Conservation (phyloP, 1,284 basidiomycete species). For the Cutaneotrichosporon mucoides region DNA sequence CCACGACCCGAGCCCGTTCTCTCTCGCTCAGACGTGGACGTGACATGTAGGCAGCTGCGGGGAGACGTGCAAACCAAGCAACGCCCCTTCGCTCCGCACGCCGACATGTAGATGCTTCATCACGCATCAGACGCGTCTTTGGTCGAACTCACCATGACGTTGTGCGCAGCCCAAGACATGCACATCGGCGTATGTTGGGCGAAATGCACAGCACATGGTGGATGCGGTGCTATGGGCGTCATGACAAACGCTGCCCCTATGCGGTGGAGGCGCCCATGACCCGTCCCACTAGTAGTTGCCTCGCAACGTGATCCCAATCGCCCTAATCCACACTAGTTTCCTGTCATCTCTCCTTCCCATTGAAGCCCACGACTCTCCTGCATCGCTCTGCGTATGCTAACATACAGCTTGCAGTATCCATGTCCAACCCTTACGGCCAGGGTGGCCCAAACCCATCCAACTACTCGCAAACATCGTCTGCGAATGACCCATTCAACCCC, state of each 20-base stretch:
- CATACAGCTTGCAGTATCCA: neutral
- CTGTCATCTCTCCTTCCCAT: too few species aligned
- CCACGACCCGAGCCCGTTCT: too few species aligned
- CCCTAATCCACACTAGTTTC: neutral
- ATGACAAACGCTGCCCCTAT: too few species aligned
- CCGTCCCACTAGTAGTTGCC: too few species aligned
- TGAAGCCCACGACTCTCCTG: neutral
- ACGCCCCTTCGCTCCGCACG: neutral
- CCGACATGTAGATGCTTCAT: neutral
- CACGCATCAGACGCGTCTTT: neutral
- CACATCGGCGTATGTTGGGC: neutral
- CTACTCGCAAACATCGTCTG: constrained; percentile 12
- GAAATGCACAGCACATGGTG: neutral
- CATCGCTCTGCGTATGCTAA: neutral
- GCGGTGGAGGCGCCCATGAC: too few species aligned
- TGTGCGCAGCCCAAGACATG: neutral
- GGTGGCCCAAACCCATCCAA: constrained; percentile 18
- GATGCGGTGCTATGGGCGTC: neutral
- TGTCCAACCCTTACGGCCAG: constrained; percentile 15
- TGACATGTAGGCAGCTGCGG: too few species aligned
- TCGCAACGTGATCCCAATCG: neutral
- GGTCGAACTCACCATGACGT: neutral
- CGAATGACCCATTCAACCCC: constrained; percentile 40
- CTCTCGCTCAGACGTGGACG: too few species aligned
- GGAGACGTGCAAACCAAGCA: neutral